phyloP scores from a whole-genome alignment of 371 early-diverging fungal genomes.

The Catenaria anguillulae region DNA sequence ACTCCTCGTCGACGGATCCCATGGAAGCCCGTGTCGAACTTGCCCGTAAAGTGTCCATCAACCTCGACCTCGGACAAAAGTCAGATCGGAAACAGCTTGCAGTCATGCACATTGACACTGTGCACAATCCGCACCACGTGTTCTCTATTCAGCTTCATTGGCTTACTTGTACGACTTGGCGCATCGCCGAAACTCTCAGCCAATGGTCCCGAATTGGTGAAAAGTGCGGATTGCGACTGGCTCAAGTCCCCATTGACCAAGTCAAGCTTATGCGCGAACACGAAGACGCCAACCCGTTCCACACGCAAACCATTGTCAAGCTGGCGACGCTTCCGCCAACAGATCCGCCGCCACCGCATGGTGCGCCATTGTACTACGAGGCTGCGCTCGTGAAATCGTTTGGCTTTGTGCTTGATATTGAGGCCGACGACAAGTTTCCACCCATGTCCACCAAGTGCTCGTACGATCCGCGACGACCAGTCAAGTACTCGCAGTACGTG shows the following conservation, averaged over 20 bases:
- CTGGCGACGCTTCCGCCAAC: constrained; percentile 50
- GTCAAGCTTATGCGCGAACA: constrained; percentile 37
- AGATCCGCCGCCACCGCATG: constrained; percentile 16
- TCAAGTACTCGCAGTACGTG: constrained; percentile 73
- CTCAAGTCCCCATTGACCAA: constrained; percentile 83
- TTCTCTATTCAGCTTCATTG: constrained; percentile 90
- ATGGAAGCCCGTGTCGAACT: constrained; percentile 20
- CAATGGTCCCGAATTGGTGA: constrained; percentile 75
- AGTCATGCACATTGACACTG: constrained; percentile 73
- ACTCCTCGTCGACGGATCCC: too few species aligned
- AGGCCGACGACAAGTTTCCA: constrained; percentile 56
- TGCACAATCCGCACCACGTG: constrained; percentile 66
- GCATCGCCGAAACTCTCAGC: constrained; percentile 74
- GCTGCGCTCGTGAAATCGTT: constrained; percentile 61
- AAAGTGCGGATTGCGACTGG: constrained; percentile 70
- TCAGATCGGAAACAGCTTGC: constrained; percentile 69
- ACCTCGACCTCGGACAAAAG: constrained; percentile 56
- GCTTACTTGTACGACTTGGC: constrained; percentile 81
- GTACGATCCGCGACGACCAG: constrained; percentile 40
- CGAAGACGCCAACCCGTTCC: constrained; percentile 71
- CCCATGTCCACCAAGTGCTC: constrained; percentile 45
- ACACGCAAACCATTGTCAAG: constrained; percentile 52
- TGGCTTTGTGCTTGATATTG: constrained; percentile 86
- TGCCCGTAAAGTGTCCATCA: constrained; percentile 49
- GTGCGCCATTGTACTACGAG: constrained; percentile 47